Evolutionary conservation across 169 alveolate species (phyloP), one percentile per base, ranked within the genome.

Genomic region (Plasmodium cynomolgi): DNA sequence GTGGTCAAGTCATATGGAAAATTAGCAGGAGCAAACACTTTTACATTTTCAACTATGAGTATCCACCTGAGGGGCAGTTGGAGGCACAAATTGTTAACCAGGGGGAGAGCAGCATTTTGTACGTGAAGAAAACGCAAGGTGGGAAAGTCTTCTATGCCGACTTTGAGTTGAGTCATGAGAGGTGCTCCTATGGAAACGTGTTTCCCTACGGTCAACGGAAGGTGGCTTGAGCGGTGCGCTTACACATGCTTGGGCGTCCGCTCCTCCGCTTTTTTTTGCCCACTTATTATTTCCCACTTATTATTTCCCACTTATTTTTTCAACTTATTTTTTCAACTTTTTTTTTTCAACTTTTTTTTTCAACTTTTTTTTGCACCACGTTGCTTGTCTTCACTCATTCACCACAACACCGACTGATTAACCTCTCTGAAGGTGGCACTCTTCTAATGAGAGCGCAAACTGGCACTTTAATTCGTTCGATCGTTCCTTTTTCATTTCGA

Each of bases 1-100:
- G 41, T 62, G 81, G 50, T 68, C 91, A 88, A 37, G 50, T 88
- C 9, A 62, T 88, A 9, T 88, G 94, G 94, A 88, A 88, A 81
- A 88, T 80, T 33, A 88, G 47, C 34, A 54, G 23, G 2, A 20
- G 84, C 68, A 26, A 88, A 4, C 83, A 88, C 39, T 80, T 80
- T 33, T 88, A 88, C 50, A 71, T 88, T 62, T 88, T 88, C 31
- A 20, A 77, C 50, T 88, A 88, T 68, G 75, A 58, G 5, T 88
- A 54, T 44, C 91, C 94, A 33, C 37, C 15, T n/a, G 29, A 54
- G 33, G 94, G 90, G 7, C 13, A 34, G 39, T 6, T 88, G 44
- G 15, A 15, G 29, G 90, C 37, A 39, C 81, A 77, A 37, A 31
- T 88, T 26, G 72, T 29, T 37, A 88, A 88, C 82, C 0, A 31